Base-by-base conservation (phyloP, 176 grass and related monocot genomes). In the Paspalum notatum region DNA sequence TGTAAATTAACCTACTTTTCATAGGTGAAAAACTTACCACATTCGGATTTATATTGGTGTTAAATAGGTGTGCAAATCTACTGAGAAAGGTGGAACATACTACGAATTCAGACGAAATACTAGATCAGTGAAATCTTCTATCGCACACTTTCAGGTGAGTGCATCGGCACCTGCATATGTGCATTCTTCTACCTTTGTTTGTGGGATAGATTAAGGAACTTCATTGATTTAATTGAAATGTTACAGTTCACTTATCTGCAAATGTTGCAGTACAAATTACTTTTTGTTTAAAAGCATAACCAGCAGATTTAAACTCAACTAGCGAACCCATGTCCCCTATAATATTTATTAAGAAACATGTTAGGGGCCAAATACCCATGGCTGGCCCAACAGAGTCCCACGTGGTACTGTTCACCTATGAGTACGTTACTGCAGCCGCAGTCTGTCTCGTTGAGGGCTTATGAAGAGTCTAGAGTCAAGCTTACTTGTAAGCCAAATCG, bases 101-200 rank as follows among this genome's bases (percentile, higher is more conserved):
- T 97, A 93, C 52, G 88, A 93, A 72, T 97, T 97, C 48, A 86
- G 83, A 56, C 77, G 51, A 72, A 97, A 93, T 84, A 97, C 91
- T 76, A 91, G 91, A 74, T 88, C 87, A 39, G 94, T 97, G 53
- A 97, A 93, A 75, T 93, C 88, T 59, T 82, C 91, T 16, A 97
- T 97, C 58, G 76, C 90, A 57, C 91, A 97, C 75, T 97, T 97
- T 80, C 93, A 92, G 88, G 90, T 90, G 70, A 83, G 80, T 51
- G 57, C 26, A 40, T 21, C n/a, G n/a, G 42, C 50, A 27, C 9
- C 16, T 72, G 42, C 11, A 47, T 73, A 57, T 73, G 11, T 78
- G 38, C 60, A 58, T 80, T 50, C 43, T 80, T 50, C 43, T 76
- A 24, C 61, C 46, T 32, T 74, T 76, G 48, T 53, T 84, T 72